A percentile compares a stretch with the other conserved stretches of the same genome.
Evolutionary conservation across 805 yeast genomes (phyloP).

Genomic region (Nakazawaea laoshanensis): DNA sequence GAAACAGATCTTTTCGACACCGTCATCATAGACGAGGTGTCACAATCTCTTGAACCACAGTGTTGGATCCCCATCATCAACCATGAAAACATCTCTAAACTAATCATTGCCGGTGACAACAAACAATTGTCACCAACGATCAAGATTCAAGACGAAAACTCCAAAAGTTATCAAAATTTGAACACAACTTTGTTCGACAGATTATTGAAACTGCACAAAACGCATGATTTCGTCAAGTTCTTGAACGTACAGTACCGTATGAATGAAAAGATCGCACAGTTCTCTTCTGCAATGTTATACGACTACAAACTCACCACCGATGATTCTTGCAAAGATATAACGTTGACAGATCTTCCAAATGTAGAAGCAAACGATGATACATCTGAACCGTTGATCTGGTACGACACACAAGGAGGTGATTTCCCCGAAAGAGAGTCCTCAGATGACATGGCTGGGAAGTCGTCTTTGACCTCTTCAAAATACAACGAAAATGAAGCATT

Average conservation of each 20-base stretch:
- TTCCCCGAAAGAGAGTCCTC: constrained; percentile 52
- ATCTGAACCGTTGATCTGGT: constrained; percentile 58
- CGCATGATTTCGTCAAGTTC: constrained; percentile 41
- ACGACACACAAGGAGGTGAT: constrained; percentile 89
- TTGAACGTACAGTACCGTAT: constrained; percentile 81
- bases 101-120: constrained; percentile 89
- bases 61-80: constrained; percentile 89
- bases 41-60: constrained; percentile 90
- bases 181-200: constrained; percentile 78
- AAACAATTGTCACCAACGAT: constrained; percentile 89
- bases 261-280: constrained; percentile 72
- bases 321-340: constrained; percentile 41
- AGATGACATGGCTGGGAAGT: too few relatives aligned
- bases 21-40: constrained; percentile 88
- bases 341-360: constrained; percentile 46
- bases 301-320: constrained; percentile 55
- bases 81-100: constrained; percentile 42
- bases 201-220: constrained; percentile 39
- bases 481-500: constrained; percentile 71
- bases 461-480: constrained; percentile 40
- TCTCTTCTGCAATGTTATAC: constrained; percentile 65
- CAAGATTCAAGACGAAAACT: constrained; percentile 39
- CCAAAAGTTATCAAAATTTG: constrained; percentile 33
- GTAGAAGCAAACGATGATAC: constrained; percentile 49
- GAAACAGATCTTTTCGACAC: constrained; percentile 52